phyloP scores from a whole-genome alignment of 2,329 filamentous ascomycete genomes.

The Xylariaceae sp. region DNA sequence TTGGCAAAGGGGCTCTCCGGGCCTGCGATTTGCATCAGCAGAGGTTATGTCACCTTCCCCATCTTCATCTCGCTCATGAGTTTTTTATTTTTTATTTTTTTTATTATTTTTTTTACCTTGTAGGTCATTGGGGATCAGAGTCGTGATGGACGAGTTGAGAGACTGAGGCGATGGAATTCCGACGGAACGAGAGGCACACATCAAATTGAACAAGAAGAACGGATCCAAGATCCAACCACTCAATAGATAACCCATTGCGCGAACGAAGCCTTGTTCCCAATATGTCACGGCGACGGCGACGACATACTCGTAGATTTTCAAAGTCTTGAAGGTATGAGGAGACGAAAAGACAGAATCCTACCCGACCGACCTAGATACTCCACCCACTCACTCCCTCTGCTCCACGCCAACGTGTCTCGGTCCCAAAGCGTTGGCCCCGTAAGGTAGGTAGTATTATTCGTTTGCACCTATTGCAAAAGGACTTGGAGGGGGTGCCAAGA shows the following conservation, averaged over 20 bases:
- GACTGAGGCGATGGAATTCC: constrained; percentile 30
- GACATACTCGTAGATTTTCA: not conserved
- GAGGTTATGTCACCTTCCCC: not conserved
- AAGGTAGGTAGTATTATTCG: too few relatives aligned
- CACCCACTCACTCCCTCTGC: too few relatives aligned
- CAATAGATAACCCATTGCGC: not conserved
- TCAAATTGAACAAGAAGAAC: constrained; percentile 8
- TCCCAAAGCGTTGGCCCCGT: too few relatives aligned
- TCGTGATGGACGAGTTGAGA: constrained; percentile 34
- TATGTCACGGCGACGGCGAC: not conserved
- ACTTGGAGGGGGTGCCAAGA: too few relatives aligned
- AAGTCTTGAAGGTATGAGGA: too few relatives aligned
- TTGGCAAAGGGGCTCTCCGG: constrained; percentile 28
- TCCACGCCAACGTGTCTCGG: too few relatives aligned
- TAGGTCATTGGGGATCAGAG: constrained; percentile 39
- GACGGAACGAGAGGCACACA: constrained; percentile 3
- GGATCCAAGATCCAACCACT: not conserved
- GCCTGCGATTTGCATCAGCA: constrained; percentile 25
- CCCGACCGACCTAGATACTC: too few relatives aligned
- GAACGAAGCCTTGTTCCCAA: not conserved
- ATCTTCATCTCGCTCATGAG: not conserved
- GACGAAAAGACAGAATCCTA: too few relatives aligned
- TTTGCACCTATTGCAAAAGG: too few relatives aligned
- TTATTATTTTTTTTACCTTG: constrained; percentile 30
- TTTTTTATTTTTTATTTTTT: too few relatives aligned